These are phyloP conservation scores for Aureobasidium sp. DNA, from an alignment of 2,329 filamentous ascomycete genomes.

Conservation along the genomic window DNA sequence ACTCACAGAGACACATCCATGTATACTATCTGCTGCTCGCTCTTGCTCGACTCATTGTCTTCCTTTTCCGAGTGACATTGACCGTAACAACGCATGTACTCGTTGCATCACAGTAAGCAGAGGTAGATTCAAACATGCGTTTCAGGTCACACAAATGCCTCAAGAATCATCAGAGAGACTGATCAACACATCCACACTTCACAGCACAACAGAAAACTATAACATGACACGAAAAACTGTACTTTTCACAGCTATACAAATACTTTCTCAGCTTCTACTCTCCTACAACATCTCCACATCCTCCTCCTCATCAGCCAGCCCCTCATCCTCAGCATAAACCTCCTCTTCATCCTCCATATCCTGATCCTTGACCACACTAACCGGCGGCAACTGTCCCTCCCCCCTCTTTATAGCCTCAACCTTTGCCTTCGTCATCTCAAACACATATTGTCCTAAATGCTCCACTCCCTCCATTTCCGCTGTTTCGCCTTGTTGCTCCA, in stretches of 20 bases:
- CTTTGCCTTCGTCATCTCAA: slow-evolving; percentile 81
- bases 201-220: too few relatives aligned
- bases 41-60: not conserved
- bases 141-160: too few relatives aligned
- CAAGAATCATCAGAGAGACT: too few relatives aligned
- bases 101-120: not conserved
- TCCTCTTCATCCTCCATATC: slow-evolving; percentile 26
- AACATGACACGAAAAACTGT: not conserved
- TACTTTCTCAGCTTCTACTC: not conserved
- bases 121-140: not conserved
- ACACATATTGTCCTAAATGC: slow-evolving; percentile 93
- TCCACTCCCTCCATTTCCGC: slow-evolving; percentile 83
- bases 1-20: not conserved
- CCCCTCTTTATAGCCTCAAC: slow-evolving; percentile 47
- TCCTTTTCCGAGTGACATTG: not conserved
- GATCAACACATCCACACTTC: too few relatives aligned
- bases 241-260: not conserved
- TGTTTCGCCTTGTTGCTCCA: slow-evolving; percentile 45
- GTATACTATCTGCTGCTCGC: not conserved
- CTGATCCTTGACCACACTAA: slow-evolving; percentile 20
- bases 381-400: slow-evolving; percentile 23
- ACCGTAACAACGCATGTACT: too few relatives aligned
- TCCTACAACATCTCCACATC: slow-evolving; percentile 6
- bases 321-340: slow-evolving; percentile 26
- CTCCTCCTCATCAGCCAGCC: slow-evolving; percentile 24